A percentile compares a stretch with the other conserved stretches of the same genome.
These are phyloP conservation scores for Haplosporangium gracile DNA, from an alignment of 192 early-diverging fungal species.

Conservation along the genomic window DNA sequence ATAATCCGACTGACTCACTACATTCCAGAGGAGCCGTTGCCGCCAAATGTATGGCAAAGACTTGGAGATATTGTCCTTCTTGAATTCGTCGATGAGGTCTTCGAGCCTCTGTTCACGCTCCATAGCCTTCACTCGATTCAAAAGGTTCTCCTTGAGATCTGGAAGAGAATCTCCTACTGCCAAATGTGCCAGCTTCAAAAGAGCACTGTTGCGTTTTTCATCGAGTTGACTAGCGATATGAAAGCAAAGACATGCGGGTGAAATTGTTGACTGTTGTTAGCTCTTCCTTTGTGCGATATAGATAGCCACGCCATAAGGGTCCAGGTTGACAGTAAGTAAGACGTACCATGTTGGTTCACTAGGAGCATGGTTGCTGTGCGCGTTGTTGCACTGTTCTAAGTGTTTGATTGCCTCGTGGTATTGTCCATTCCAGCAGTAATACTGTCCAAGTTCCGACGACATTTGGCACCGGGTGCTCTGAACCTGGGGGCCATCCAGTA, in stretches of 20 bases:
- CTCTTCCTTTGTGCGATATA: neutral
- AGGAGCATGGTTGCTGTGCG: neutral
- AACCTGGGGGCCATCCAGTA: neutral
- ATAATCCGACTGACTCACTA: slow-evolving; percentile 14
- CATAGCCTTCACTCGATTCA: slow-evolving; percentile 11
- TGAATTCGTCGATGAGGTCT: slow-evolving; percentile 22
- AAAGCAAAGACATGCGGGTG: neutral
- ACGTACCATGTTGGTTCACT: slow-evolving; percentile 19
- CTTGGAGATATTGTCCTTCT: slow-evolving; percentile 22
- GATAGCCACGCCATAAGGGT: neutral
- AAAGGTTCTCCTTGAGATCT: slow-evolving; percentile 21
- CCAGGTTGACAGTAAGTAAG: neutral
- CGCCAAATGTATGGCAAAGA: slow-evolving; percentile 30
- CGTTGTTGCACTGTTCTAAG: slow-evolving; percentile 17
- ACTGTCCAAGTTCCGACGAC: slow-evolving; percentile 43
- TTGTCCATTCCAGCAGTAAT: slow-evolving; percentile 41
- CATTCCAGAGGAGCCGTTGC: slow-evolving; percentile 15
- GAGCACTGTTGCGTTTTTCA: slow-evolving; percentile 11
- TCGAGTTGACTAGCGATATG: slow-evolving; percentile 20
- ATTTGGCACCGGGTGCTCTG: slow-evolving; percentile 34
- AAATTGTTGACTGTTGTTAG: neutral
- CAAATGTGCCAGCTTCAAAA: slow-evolving; percentile 33
- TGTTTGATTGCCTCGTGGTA: slow-evolving; percentile 15
- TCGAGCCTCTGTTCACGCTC: neutral
- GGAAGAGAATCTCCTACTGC: slow-evolving; percentile 21